Conservation (phyloP, 768 basidiomycete species). For the Pleurotus eryngii region DNA sequence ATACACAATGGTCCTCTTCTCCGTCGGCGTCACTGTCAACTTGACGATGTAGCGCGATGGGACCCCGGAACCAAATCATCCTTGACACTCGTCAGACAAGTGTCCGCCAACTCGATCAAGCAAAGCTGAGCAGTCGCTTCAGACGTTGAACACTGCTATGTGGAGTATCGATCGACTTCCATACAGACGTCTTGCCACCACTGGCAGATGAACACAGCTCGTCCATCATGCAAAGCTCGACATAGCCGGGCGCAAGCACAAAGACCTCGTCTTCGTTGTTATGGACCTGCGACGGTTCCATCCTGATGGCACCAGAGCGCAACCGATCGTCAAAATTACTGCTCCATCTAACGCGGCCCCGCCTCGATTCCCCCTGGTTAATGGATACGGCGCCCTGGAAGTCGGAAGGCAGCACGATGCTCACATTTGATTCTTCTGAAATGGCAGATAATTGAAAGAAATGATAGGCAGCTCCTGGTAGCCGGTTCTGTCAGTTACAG, state of each 20-base stretch:
- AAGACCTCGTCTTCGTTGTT: constrained; percentile 12
- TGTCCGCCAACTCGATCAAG: background rate
- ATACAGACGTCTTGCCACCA: background rate
- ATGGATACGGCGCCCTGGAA: constrained; percentile 11
- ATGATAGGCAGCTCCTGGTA: constrained; percentile 10
- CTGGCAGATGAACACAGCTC: background rate
- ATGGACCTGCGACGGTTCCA: constrained; percentile 7
- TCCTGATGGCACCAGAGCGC: constrained; percentile 8
- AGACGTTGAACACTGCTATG: constrained; percentile 1
- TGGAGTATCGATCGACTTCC: constrained; percentile 2
- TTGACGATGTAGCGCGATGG: too few relatives aligned
- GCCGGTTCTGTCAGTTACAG: constrained; percentile 9
- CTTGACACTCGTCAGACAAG: background rate
- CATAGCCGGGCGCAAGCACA: constrained; percentile 9
- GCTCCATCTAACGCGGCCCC: constrained; percentile 9
- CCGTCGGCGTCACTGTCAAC: background rate
- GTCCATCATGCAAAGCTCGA: constrained; percentile 11
- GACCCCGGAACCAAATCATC: too few relatives aligned
- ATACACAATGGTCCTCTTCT: background rate
- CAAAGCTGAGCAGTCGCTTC: constrained; percentile 4
- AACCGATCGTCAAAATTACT: constrained; percentile 8
- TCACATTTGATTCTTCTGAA: constrained; percentile 10
- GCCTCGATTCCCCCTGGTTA: constrained; percentile 8
- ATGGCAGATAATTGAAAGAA: constrained; percentile 12
- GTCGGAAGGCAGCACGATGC: constrained; percentile 8